These are phyloP conservation scores for Psilocybe cubensis DNA, from an alignment of 768 basidiomycete genomes.

Conservation along the genomic window DNA sequence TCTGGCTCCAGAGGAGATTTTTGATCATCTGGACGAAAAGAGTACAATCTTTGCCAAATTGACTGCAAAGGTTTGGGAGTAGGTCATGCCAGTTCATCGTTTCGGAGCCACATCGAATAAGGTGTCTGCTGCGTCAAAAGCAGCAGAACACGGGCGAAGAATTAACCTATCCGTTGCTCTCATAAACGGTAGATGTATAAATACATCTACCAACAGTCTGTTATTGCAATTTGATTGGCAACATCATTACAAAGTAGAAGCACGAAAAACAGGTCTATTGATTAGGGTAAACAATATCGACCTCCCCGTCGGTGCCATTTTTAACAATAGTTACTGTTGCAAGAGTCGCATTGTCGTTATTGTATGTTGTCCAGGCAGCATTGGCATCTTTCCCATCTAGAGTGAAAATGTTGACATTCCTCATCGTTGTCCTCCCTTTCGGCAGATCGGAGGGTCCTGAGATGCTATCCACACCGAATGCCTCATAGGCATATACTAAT, in stretches of 20 bases:
- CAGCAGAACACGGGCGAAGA: too few relatives aligned
- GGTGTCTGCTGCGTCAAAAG: conserved; percentile 39
- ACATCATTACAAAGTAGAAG: background rate
- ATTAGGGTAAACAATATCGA: background rate
- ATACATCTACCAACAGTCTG: too few relatives aligned
- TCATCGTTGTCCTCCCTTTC: conserved; percentile 9
- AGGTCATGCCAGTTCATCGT: conserved; percentile 47
- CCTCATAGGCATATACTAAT: conserved; percentile 16
- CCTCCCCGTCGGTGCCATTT: background rate
- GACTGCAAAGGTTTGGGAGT: conserved; percentile 41
- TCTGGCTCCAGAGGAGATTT: conserved; percentile 48
- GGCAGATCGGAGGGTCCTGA: conserved; percentile 13
- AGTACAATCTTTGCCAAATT: conserved; percentile 43
- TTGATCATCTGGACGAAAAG: conserved; percentile 42
- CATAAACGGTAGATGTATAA: too few relatives aligned
- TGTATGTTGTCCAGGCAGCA: conserved; percentile 14
- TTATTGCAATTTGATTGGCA: background rate
- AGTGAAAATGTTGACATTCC: conserved; percentile 7
- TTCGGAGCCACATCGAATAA: conserved; percentile 42
- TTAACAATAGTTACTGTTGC: background rate
- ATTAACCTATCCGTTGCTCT: too few relatives aligned
- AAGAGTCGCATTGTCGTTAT: conserved; percentile 2
- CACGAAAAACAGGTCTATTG: background rate
- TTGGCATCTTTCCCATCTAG: conserved; percentile 7
- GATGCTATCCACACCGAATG: conserved; percentile 9